A percentile compares a stretch with the other conserved stretches of the same genome.
Conservation (phyloP, 2,329 filamentous ascomycete species). For the Aspergillus sp. region DNA sequence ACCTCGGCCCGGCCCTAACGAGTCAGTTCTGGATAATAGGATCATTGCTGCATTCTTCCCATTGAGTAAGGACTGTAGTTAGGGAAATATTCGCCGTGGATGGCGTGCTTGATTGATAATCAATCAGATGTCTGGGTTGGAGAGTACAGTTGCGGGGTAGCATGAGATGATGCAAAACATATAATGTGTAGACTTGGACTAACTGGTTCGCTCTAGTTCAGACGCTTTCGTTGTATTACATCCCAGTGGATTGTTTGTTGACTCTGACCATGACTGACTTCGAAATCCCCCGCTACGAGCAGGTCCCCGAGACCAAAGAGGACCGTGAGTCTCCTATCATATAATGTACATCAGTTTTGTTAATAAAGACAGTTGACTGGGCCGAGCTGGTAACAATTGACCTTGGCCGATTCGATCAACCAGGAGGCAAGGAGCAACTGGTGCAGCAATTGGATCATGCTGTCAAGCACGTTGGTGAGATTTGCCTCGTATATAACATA, state of each 20-base stretch:
- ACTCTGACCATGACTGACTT: not conserved
- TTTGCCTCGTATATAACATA: not conserved
- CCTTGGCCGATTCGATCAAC: conserved; percentile 54
- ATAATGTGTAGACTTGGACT: not conserved
- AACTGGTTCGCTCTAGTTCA: not conserved
- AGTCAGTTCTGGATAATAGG: not conserved
- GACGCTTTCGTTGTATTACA: too few relatives aligned
- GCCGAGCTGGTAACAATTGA: conserved; percentile 60
- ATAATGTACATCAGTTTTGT: conserved; percentile 9
- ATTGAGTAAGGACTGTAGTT: not conserved
- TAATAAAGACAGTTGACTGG: conserved; percentile 42
- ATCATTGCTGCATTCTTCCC: not conserved
- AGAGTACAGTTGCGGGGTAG: conserved; percentile 14
- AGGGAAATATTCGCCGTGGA: conserved; percentile 3
- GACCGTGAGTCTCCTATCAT: conserved; percentile 23
- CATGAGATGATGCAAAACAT: not conserved
- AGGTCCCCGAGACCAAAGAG: conserved; percentile 50
- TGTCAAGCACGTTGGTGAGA: conserved; percentile 45
- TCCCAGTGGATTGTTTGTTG: too few relatives aligned
- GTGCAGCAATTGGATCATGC: conserved; percentile 58
- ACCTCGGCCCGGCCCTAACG: not conserved
- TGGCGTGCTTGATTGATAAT: conserved; percentile 26
- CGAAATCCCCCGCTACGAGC: conserved; percentile 33
- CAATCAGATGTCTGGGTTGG: not conserved
- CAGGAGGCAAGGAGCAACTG: conserved; percentile 55